These are phyloP conservation scores for Diaporthe sp. DNA, from an alignment of 2,329 filamentous ascomycete genomes.

Conservation along the genomic window DNA sequence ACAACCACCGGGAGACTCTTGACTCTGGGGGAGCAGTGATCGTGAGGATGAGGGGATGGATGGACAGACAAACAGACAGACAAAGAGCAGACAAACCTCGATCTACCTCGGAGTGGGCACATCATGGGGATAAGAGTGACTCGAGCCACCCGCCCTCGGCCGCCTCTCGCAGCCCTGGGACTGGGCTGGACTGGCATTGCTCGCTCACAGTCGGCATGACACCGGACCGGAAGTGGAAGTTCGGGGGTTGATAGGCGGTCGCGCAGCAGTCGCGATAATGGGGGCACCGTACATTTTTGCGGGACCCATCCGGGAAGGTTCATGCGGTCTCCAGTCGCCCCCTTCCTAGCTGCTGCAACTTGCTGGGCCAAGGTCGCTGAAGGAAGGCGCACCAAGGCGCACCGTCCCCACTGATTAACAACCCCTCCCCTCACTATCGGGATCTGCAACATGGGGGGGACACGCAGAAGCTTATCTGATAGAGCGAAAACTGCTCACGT, in stretches of 20 bases:
- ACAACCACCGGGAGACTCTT: not conserved
- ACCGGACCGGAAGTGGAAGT: slow-evolving; percentile 39
- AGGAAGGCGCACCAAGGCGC: not conserved
- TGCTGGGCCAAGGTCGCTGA: not conserved
- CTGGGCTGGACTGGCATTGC: slow-evolving; percentile 14
- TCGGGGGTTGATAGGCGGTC: slow-evolving; percentile 40
- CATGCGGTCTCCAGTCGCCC: slow-evolving; percentile 19
- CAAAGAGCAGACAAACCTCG: not conserved
- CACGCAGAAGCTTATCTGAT: slow-evolving; percentile 37
- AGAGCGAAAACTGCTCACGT: slow-evolving; percentile 37
- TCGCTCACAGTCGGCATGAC: slow-evolving; percentile 24
- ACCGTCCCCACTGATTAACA: slow-evolving; percentile 7
- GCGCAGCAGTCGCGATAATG: slow-evolving; percentile 33
- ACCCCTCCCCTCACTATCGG: slow-evolving; percentile 34
- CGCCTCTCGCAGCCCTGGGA: not conserved
- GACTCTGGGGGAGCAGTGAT: not conserved
- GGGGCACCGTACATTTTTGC: slow-evolving; percentile 12
- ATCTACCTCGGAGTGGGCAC: slow-evolving; percentile 20
- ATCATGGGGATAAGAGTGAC: slow-evolving; percentile 38
- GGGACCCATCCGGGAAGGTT: slow-evolving; percentile 33
- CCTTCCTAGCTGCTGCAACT: not conserved
- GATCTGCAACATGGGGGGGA: slow-evolving; percentile 38
- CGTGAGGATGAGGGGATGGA: not conserved
- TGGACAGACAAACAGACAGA: not conserved
- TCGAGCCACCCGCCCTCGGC: slow-evolving; percentile 5